These are phyloP conservation scores for Quercus suber DNA, from an alignment of 306 rosid genomes.

Conservation along the genomic window DNA sequence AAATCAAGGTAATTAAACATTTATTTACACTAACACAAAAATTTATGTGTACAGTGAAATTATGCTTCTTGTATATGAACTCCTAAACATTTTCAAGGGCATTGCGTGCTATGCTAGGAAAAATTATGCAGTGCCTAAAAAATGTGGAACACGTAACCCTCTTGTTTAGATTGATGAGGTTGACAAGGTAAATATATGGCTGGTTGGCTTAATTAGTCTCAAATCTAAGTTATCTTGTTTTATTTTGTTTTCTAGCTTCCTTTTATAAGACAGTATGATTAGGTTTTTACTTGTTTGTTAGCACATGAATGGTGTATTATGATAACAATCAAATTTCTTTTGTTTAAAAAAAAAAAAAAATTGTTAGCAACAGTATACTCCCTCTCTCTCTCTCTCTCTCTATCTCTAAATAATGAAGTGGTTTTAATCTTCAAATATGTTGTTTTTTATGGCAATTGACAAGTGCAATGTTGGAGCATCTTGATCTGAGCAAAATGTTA, in stretches of 20 bases:
- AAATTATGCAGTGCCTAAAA: slow-evolving; percentile 98
- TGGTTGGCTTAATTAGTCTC: slow-evolving; percentile 24
- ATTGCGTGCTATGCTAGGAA: slow-evolving; percentile 99
- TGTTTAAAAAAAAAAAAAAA: not conserved
- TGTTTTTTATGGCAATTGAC: slow-evolving; percentile 55
- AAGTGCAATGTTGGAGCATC: slow-evolving; percentile 73
- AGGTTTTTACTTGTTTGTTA: slow-evolving; percentile 6
- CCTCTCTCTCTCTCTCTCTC: too few species aligned
- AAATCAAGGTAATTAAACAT: slow-evolving; percentile 68
- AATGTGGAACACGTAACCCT: slow-evolving; percentile 94
- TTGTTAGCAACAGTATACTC: not conserved
- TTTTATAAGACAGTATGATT: not conserved
- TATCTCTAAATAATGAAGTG: not conserved
- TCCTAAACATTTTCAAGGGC: slow-evolving; percentile 60
- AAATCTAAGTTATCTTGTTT: slow-evolving; percentile 7
- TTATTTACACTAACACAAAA: not conserved
- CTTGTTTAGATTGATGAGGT: slow-evolving; percentile 95
- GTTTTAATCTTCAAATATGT: slow-evolving; percentile 18
- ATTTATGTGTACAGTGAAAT: not conserved
- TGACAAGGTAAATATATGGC: slow-evolving; percentile 70
- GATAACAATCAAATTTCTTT: not conserved
- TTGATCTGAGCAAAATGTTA: slow-evolving; percentile 99
- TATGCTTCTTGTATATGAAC: slow-evolving; percentile 16
- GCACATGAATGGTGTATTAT: not conserved
- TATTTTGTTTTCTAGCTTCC: not conserved